Evolutionary conservation across 2,329 filamentous ascomycete genomes (phyloP), one percentile per base, ranked within the genome.

Genomic region (Claviceps monticola): DNA sequence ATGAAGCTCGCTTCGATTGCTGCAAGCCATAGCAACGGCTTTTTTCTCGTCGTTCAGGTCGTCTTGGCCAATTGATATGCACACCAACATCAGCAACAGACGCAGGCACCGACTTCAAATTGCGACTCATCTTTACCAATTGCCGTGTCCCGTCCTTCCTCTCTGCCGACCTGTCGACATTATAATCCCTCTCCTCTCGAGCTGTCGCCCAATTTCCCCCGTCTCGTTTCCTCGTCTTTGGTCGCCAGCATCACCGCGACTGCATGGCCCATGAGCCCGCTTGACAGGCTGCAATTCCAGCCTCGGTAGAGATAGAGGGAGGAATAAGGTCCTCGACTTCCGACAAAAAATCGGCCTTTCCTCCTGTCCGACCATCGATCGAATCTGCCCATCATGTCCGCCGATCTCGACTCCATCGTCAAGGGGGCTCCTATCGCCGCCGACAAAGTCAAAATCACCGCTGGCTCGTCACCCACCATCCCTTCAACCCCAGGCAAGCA

Each of bases 331-430:
- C 11, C 19, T 44, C 5, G 11, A 19, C 39, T 42, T n/a, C 19
- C 19, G 9, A 21, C 19, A 21, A 23, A 19, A 39, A 6, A 34
- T 23, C 11, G 16, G 23, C 11, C 26, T 14, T 9, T 29, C 3
- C 17, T 47, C 11, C 13, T 14, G 13, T n/a, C 42, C 45, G 50
- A 29, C 21, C 45, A 5, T 5, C 43, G 21, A 37, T 23, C 48
- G 46, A 39, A 34, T 11, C 47, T 19, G 36, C 42, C 41, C 9
- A 39, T 52, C 50, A 84, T 85, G 80, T 73, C 79, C 59, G 78
- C 83, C 64, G 73, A 79, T 55, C 75, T 95, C 63, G 90, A 96
- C 71, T 88, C 89, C 62, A 79, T 95, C 62, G 88, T 97, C 71
- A 97, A 96, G 71, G 91, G 90, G 62, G 84, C 88, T 48, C 85